A percentile compares a stretch with the other conserved stretches of the same genome.
These are phyloP conservation scores for Myriosclerotinia duriaeana DNA, from an alignment of 2,329 filamentous ascomycete species.

Conservation along the genomic window DNA sequence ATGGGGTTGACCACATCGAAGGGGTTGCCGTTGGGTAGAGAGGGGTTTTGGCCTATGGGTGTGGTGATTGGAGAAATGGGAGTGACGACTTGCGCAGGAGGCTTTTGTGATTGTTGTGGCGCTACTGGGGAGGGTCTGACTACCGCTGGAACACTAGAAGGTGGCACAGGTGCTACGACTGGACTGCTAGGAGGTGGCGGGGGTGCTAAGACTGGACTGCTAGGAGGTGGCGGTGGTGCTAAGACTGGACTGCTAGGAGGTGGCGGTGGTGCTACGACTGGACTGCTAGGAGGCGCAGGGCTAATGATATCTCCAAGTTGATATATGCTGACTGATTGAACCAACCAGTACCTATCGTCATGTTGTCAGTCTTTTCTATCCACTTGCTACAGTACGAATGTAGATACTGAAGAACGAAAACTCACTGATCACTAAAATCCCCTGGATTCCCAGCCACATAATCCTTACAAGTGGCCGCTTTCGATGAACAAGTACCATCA, in stretches of 20 bases:
- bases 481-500: slow-evolving; percentile 49
- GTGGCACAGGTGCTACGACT: neutral
- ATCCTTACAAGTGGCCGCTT: slow-evolving; percentile 63
- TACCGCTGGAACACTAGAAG: neutral
- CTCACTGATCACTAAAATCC: slow-evolving; percentile 67
- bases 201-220: too few relatives aligned
- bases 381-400: neutral
- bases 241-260: too few relatives aligned
- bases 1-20: neutral
- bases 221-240: neutral
- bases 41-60: neutral
- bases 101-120: neutral
- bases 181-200: too few relatives aligned
- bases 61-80: neutral
- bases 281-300: neutral
- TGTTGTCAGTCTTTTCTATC: neutral
- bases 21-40: neutral
- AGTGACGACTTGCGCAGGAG: neutral
- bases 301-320: slow-evolving; percentile 3
- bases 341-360: slow-evolving; percentile 2
- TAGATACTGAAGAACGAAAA: neutral
- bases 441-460: slow-evolving; percentile 70
- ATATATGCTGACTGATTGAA: slow-evolving; percentile 1
- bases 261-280: neutral
- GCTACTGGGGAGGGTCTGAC: neutral